Evolutionary conservation across 1,139 yeast genomes (phyloP).

Genomic region (Spathaspora jeffriesii): DNA sequence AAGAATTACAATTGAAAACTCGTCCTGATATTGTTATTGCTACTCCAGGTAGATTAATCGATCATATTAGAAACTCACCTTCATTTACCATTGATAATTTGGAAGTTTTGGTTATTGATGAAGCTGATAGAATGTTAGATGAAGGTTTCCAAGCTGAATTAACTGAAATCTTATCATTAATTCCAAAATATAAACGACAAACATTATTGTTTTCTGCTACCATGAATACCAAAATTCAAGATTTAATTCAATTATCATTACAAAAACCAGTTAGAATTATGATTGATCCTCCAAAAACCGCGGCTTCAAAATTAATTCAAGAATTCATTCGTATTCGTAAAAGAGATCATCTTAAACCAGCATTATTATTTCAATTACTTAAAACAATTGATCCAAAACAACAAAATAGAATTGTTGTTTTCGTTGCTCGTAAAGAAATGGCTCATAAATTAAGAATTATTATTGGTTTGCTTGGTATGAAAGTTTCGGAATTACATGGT

Average conservation of each 20-base stretch:
- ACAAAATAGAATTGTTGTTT: conserved; percentile 78
- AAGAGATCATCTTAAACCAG: conserved; percentile 81
- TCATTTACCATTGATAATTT: conserved; percentile 88
- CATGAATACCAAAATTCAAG: conserved; percentile 92
- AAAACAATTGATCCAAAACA: conserved; percentile 62
- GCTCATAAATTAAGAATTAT: conserved; percentile 87
- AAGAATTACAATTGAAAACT: conserved; percentile 87
- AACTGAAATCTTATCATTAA: conserved; percentile 80
- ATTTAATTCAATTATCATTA: conserved; percentile 81
- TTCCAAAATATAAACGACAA: conserved; percentile 87
- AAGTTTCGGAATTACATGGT: conserved; percentile 93
- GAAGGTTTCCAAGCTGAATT: conserved; percentile 97
- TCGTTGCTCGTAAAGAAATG: conserved; percentile 85
- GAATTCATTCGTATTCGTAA: conserved; percentile 95
- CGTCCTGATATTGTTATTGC: conserved; percentile 97
- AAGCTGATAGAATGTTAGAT: conserved; percentile 99
- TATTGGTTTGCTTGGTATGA: conserved; percentile 84
- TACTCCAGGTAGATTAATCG: conserved; percentile 97
- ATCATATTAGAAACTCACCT: conserved; percentile 93
- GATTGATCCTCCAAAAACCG: conserved; percentile 96
- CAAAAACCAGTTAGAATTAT: conserved; percentile 90
- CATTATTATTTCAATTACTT: conserved; percentile 72
- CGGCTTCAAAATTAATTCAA: conserved; percentile 83
- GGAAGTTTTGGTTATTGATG: conserved; percentile 92
- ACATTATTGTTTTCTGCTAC: conserved; percentile 96